Evolutionary conservation across 306 rosid species (phyloP), one percentile per base, ranked within the genome.

Genomic region (Begonia loranthoides): DNA sequence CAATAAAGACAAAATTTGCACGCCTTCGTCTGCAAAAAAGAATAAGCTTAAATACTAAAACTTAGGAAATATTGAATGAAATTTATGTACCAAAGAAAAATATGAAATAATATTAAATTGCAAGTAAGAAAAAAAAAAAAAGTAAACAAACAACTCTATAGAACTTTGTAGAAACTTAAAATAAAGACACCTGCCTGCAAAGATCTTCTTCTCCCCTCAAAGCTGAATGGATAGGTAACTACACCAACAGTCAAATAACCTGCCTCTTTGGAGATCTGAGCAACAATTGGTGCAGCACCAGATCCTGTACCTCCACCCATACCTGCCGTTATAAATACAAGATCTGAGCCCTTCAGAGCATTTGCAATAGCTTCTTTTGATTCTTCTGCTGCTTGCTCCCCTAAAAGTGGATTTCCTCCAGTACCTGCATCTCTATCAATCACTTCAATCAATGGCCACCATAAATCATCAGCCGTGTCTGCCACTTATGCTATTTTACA

Each of bases 281-380:
- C 99, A 46, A 90, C 99, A 46, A 90, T 83, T 13, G 99, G 99
- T 40, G 99, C 96, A 49, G 99, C 99, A 53, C 99, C 99, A 19
- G 99, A 90, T 34, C 99, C 99, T 0, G 99, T 90, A 13, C 99
- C 99, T 24, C 99, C 99, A 56, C 99, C 99, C 99, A 92, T 92
- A 51, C 99, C 99, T 22, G 99, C 96, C 12, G 99, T 92, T 68
- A 92, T 76, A 53, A 92, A 92, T 41, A 92, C 99, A 51, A 92
- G 83, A 83, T 92, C 99, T 1, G 99, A 92, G 36, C 96, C 99
- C 73, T 78, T 76, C 41, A 92, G 94, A 43, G 96, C 88, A 55
- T 51, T 51, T 6, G 96, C 80, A 73, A 92, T 86, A n/a, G 79
- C 73, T 38, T 86, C 96, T 70, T 84, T 83, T 4, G 99, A 92